Evolutionary conservation across 768 basidiomycete genomes (phyloP), one percentile per base, ranked within the genome.

Genomic region (Suillus variegatus): DNA sequence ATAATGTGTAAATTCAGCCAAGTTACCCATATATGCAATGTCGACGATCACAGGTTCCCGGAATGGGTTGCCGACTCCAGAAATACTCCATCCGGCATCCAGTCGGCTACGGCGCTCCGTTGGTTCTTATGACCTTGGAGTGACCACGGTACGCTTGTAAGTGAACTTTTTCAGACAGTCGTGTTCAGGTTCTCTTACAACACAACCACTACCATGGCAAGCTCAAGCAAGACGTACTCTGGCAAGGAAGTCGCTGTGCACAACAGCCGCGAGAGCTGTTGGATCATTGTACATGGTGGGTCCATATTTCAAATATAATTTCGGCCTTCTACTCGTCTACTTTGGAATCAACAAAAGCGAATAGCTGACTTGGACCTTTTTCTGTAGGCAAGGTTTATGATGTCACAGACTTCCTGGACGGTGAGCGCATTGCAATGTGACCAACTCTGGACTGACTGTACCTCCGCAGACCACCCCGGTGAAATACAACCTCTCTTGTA

Each of bases 201-300:
- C 32, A 6, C 32, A 10, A 22, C 13, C n/a, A 13, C 25, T 6
- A 28, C 40, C 40, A 60, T 60, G 58, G 18, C 25, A 43, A 43
- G 25, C 40, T 58, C 57, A 25, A 25, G 41, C 18, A 64, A 10
- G 43, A 43, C 70, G 61, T 71, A 82, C 52, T 80, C 83, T 55
- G 77, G 81, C 22, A 74, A 82, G 68, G 80, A 82, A 63, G 82
- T 84, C 41, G 80, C 82, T 20, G 64, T 79, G 58, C 85, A 85
- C 69, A 83, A 82, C 69, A 77, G 76, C 35, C 74, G 84, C 43
- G 82, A 88, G 55, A 85, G 83, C 70, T 87, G 87, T 69, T 89
- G 88, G 87, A 90, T 90, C 64, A 89, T 90, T 67, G 88, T 92
- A 6, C 90, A 93, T 68, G 89, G 90, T 87, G 65, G 60, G 78